Base-by-base conservation (phyloP, 139 green algal genomes). In the Ettlia oleoabundans region DNA sequence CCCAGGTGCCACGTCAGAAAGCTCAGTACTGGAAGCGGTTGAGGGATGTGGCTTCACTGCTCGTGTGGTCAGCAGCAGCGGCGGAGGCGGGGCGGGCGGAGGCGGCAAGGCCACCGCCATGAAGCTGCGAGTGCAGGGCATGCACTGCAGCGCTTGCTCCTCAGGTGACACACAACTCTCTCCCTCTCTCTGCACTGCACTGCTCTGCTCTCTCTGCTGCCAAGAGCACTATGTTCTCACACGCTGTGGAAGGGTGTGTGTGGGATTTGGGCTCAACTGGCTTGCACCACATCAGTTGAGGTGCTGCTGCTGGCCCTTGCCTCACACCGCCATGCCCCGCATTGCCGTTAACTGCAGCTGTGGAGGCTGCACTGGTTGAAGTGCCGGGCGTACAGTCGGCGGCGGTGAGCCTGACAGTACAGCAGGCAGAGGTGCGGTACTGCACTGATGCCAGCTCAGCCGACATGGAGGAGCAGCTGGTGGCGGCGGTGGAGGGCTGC, bases 31-130 rank as follows among this genome's bases (percentile, higher is more conserved):
- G 32, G 73, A 89, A 2, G 89, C 87, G 0, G 84, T 98, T 0
- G 89, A 96, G 52, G 92, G 94, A 47, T 86, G 89, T n/a, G 95
- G 95, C 22, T 98, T 97, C 86, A 91, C 91, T 18, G 93, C 84
- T 2, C 58, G 67, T 58, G 51, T 94, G 38, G 32, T 93, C 41
- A 78, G 58, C 72, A 32, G 32, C 68, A 71, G 65, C 42, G 9
- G 30, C 4, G 70, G 30, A 10, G 64, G 33, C 26, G 47, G 43
- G 47, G 3, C 9, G 26, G 32, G 73, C 52, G 33, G 35, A 33
- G 52, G 24, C 87, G 86, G 42, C 79, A 87, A 28, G 73, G 89
- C 10, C 52, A 67, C 82, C 21, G 52, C n/a, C n/a, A n/a, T 78
- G 26, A 84, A 78, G n/a, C 22, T 92, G 30, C 15, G 55, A 22